Evolutionary conservation across 108 stramenopile species (phyloP).

Genomic region (Stephanodiscus minutulus): DNA sequence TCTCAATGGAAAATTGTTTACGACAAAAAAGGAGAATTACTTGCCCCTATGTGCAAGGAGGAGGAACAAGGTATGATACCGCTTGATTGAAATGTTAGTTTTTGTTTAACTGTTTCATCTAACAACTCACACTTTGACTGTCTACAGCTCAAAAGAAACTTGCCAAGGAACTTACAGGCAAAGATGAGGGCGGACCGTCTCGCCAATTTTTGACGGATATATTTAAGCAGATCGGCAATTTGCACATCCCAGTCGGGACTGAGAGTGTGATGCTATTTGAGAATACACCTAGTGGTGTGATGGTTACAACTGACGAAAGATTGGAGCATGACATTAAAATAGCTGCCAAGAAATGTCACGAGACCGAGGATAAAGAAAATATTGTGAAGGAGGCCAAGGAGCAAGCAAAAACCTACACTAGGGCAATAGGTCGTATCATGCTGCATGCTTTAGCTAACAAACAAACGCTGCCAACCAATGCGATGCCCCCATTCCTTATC

Average conservation of each 20-base stretch:
- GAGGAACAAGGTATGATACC: not conserved
- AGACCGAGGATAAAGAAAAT: not conserved
- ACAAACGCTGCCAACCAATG: constrained; percentile 15
- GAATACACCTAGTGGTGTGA: not conserved
- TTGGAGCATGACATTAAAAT: not conserved
- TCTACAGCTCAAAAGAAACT: constrained; percentile 12
- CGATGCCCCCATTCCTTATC: constrained; percentile 28
- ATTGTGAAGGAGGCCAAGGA: not conserved
- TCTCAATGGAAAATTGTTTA: constrained; percentile 24
- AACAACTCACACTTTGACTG: not conserved
- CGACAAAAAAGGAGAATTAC: constrained; percentile 5
- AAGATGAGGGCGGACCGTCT: constrained; percentile 33
- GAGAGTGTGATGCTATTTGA: constrained; percentile 6
- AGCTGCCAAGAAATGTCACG: constrained; percentile 1
- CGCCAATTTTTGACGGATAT: constrained; percentile 26
- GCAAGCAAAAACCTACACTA: not conserved
- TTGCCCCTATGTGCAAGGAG: not conserved
- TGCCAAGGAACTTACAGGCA: constrained; percentile 19
- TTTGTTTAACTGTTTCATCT: not conserved
- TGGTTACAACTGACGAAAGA: not conserved
- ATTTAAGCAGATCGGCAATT: constrained; percentile 17
- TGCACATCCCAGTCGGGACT: constrained; percentile 11
- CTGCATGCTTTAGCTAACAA: constrained; percentile 21
- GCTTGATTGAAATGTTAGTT: constrained; percentile 1
- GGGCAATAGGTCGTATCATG: constrained; percentile 19